Evolutionary conservation across 2,329 filamentous ascomycete genomes (phyloP), one percentile per base, ranked within the genome.

Genomic region (Ascochyta pisi): DNA sequence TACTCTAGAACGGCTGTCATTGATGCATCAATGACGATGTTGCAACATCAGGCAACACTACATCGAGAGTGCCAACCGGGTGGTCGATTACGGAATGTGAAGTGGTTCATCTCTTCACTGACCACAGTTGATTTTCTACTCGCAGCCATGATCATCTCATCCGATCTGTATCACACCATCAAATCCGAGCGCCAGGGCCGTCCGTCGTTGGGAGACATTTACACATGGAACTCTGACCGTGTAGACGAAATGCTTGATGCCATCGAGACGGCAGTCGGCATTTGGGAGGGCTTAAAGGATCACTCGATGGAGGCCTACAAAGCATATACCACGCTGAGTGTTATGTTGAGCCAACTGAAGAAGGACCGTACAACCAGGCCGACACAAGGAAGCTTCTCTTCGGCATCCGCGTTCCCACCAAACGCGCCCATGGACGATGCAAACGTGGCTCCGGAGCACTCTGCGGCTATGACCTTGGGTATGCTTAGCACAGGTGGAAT

Each of bases 291-390:
- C 9, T 81, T 92, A 10, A 85, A 87, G 3, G 89, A 95, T 50
- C 82, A 87, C 23, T 95, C 90, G 1, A 89, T 97, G 78, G 94
- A 98, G 64, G 92, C 93, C 0, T 93, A 88, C 78, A 98, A 98
- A 77, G 94, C 92, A 1, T 86, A 86, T 37, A 86, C 86, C 38
- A 84, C 94, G 23, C 80, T 98, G n/a, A 87, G 87, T 22, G 87
- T 97, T 47, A 92, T 98, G 85, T 78, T 98, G 40, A 83, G 87
- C 29, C 95, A 95, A 74, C 82, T 97, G 50, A 88, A 84, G 66
- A 79, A 77, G 52, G 80, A 83, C 9, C 70, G 67, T 65, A 63
- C 64, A n/a, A 51, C 60, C 15, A 61, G 67, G 26, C 65, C 69
- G 52, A 57, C 65, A 19, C 67, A 62, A 29, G 71, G 66, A 34